Evolutionary conservation across 208 protist genomes (phyloP).

Genomic region (Polymyxa betae): DNA sequence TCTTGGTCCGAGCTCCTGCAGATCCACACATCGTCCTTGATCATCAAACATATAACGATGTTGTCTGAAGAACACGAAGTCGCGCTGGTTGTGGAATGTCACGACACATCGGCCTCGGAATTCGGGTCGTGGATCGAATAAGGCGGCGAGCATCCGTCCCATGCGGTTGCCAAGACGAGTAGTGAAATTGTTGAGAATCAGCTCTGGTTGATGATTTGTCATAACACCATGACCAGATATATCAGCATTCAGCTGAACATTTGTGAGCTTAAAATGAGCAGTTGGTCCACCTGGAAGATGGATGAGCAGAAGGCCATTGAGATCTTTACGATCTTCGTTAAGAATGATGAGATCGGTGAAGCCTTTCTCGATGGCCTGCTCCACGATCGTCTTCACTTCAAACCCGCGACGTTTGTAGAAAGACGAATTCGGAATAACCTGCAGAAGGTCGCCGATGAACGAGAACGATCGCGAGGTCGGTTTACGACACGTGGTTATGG

Average conservation of each 20-base stretch:
- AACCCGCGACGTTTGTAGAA: conserved; percentile 53
- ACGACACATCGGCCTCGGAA: conserved; percentile 80
- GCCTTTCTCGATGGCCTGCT: conserved; percentile 69
- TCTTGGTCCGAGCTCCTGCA: conserved; percentile 72
- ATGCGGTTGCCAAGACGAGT: conserved; percentile 76
- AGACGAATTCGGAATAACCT: conserved; percentile 22
- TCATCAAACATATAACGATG: conserved; percentile 82
- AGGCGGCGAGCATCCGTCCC: conserved; percentile 71
- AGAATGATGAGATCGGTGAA: conserved; percentile 83
- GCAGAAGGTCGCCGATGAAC: conserved; percentile 51
- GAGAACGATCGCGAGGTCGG: conserved; percentile 28
- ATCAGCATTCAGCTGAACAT: background rate
- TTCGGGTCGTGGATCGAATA: conserved; percentile 77
- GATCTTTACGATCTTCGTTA: conserved; percentile 74
- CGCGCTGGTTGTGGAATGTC: conserved; percentile 83
- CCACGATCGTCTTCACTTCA: conserved; percentile 54
- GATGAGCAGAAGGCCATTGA: conserved; percentile 68
- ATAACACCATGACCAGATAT: conserved; percentile 66
- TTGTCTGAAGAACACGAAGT: conserved; percentile 88
- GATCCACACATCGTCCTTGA: conserved; percentile 39
- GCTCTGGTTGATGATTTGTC: conserved; percentile 77
- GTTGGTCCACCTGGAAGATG: conserved; percentile 85
- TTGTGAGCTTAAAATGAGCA: conserved; percentile 79
- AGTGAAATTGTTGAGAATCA: conserved; percentile 85
- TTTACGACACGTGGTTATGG: background rate